Evolutionary conservation across 2,329 filamentous ascomycete species (phyloP), one percentile per base, ranked within the genome.

Genomic region (Colletotrichum aenigma): DNA sequence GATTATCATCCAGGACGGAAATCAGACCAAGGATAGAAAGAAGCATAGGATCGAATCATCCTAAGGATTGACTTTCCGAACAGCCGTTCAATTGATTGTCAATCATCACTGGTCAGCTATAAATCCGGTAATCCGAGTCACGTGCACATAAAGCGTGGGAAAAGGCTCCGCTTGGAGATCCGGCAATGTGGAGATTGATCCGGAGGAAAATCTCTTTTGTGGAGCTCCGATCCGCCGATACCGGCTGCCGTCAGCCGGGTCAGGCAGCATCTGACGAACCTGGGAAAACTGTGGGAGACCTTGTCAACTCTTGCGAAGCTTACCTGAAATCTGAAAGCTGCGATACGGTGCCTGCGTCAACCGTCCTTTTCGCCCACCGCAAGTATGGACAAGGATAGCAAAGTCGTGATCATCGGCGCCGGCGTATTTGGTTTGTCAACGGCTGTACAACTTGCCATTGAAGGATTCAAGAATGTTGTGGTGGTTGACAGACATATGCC

Each of bases 401-500:
- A 26, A 24, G 34, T 82, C 77, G 55, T 82, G 52, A 80, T 83
- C 52, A 76, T 83, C 30, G 81, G 82, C 16, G 80, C 78, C 18
- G 82, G 82, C 21, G 80, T 81, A 12, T 83, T 82, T 64, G 82
- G 82, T 56, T 78, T 83, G 7, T 79, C 78, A 21, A 79, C 79
- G 0, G 82, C 82, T 15, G 71, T 77, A 24, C 77, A 82, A 66
- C 78, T 83, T 30, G 71, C 78, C 4, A 55, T 60, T 6, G 72
- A 75, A 15, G 80, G 79, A 79, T 77, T 83, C 78, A 77, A 81
- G 77, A 78, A 82, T 62, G 78, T 87, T 80, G 82, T 82, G n/a
- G 77, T 85, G 62, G 73, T 85, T 78, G 79, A 86, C 67, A 80
- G 82, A 2, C 80, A 81, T 48, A 76, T 83, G 2, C 84, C 85